These are phyloP conservation scores for Septoria linicola DNA, from an alignment of 2,329 filamentous ascomycete species.

Conservation along the genomic window DNA sequence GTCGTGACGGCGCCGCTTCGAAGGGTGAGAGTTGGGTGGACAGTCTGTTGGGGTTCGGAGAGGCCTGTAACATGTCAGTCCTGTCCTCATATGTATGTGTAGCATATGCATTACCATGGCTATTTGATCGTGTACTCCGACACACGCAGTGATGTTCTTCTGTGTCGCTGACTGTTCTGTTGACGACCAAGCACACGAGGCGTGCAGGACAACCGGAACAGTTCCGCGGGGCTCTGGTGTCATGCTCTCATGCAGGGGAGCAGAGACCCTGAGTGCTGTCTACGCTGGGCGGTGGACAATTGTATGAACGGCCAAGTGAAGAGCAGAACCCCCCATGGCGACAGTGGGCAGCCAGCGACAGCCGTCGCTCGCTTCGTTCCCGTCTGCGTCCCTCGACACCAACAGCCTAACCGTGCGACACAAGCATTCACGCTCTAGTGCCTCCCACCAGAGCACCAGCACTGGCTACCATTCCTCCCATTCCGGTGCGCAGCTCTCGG, in stretches of 20 bases:
- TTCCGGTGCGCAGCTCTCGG: constrained; percentile 14
- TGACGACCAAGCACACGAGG: too few species aligned
- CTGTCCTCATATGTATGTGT: too few species aligned
- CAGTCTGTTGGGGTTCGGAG: constrained; percentile 14
- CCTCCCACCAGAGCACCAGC: constrained; percentile 39
- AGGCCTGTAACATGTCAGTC: constrained; percentile 4
- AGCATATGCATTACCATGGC: too few species aligned
- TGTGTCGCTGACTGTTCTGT: too few species aligned
- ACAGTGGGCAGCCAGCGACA: constrained; percentile 29
- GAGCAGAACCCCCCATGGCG: constrained; percentile 28
- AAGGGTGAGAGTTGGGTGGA: constrained; percentile 23
- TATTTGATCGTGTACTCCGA: too few species aligned
- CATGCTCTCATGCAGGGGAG: too few species aligned
- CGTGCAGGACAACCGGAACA: too few species aligned
- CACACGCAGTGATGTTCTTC: too few species aligned
- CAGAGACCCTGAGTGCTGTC: too few species aligned
- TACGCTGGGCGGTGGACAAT: neutral
- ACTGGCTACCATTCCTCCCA: constrained; percentile 23
- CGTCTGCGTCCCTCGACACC: constrained; percentile 30
- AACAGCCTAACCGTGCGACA: constrained; percentile 17
- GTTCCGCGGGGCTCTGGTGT: too few species aligned
- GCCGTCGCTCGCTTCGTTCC: constrained; percentile 45
- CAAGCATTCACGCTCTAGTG: constrained; percentile 39
- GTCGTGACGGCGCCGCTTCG: constrained; percentile 27
- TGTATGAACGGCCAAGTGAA: neutral